These are phyloP conservation scores for Tetrahymena borealis DNA, from an alignment of 73 alveolate genomes.

Conservation along the genomic window DNA sequence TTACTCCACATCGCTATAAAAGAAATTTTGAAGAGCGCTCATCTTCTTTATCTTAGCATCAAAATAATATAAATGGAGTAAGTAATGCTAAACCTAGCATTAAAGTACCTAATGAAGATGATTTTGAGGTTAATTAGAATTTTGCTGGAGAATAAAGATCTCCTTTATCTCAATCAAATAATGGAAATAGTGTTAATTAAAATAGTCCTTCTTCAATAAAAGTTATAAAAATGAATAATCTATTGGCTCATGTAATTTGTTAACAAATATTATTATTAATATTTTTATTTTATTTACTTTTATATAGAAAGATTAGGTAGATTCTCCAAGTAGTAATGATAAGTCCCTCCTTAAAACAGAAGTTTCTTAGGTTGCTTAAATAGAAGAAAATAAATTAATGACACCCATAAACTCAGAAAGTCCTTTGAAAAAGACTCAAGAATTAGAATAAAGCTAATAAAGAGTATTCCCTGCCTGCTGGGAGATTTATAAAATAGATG, in stretches of 20 bases:
- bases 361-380: background rate
- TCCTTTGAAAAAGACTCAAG: background rate
- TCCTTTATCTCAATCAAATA: background rate
- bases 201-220: background rate
- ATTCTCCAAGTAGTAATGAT: background rate
- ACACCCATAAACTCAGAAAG: background rate
- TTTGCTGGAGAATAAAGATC: background rate
- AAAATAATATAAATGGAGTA: background rate
- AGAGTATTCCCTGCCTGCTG: background rate
- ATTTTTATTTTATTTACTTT: background rate
- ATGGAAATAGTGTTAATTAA: background rate
- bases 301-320: background rate
- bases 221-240: background rate
- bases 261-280: background rate
- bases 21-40: background rate
- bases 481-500: background rate
- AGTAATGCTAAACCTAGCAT: background rate
- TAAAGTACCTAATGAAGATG: background rate
- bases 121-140: background rate
- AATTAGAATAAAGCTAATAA: background rate
- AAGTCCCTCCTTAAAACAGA: background rate
- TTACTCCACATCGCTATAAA: background rate
- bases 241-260: background rate
- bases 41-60: background rate
- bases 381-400: background rate